phyloP scores from a whole-genome alignment of 768 basidiomycete species.

The Russula earlei region DNA sequence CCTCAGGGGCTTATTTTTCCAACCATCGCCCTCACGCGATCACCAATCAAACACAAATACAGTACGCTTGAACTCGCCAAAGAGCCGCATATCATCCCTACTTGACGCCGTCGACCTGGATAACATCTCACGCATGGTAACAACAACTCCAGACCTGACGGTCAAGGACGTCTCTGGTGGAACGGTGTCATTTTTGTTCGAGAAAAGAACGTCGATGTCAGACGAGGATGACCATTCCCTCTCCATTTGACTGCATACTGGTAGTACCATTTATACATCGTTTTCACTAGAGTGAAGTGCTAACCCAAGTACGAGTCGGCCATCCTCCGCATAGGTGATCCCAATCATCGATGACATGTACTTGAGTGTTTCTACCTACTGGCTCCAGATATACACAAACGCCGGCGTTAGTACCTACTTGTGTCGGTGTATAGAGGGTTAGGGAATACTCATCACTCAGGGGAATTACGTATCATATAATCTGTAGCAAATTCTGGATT shows the following conservation, averaged over 20 bases:
- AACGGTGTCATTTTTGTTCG: slow-evolving; percentile 68
- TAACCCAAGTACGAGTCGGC: no score
- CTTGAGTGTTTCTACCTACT: background rate
- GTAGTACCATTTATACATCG: no score
- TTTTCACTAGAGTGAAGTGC: no score
- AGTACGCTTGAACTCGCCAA: slow-evolving; percentile 16
- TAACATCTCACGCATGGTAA: slow-evolving; percentile 32
- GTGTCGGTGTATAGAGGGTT: no score
- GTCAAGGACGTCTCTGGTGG: slow-evolving; percentile 51
- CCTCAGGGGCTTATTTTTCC: slow-evolving; percentile 42
- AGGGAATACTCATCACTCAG: background rate
- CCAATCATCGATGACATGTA: background rate
- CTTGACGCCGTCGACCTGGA: slow-evolving; percentile 41
- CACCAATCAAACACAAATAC: no score
- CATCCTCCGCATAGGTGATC: no score
- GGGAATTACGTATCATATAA: background rate
- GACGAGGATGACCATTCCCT: slow-evolving; percentile 23
- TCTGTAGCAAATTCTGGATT: fast-evolving
- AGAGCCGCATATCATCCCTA: slow-evolving; percentile 28
- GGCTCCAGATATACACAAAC: background rate
- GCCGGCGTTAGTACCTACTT: no score
- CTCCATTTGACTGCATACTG: background rate
- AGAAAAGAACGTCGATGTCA: slow-evolving; percentile 76
- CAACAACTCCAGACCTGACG: slow-evolving; percentile 27
- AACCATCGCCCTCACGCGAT: background rate